A percentile compares a stretch with the other conserved stretches of the same genome.
Conservation (phyloP, 805 yeast genomes). For the Yamadazyma kitorensis region DNA sequence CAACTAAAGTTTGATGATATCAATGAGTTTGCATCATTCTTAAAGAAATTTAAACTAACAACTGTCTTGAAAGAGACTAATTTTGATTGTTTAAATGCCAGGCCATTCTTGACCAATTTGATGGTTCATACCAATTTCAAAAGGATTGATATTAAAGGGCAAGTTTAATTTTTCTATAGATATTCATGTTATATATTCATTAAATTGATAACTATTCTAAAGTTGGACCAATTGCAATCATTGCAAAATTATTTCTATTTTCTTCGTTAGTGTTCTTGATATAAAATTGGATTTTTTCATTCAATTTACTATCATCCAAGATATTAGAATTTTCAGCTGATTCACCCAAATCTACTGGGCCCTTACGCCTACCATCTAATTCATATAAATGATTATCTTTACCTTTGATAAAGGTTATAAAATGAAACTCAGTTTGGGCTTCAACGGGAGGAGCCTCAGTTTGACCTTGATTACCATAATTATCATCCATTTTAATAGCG, state of each 20-base stretch:
- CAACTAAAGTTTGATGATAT: constrained; percentile 40
- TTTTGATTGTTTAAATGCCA: constrained; percentile 31
- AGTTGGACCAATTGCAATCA: constrained; percentile 73
- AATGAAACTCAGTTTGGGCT: constrained; percentile 60
- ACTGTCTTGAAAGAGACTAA: constrained; percentile 18
- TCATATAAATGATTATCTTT: constrained; percentile 65
- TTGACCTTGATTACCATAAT: constrained; percentile 54
- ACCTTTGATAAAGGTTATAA: constrained; percentile 65
- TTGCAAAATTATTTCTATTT: constrained; percentile 63
- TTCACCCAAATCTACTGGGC: constrained; percentile 65
- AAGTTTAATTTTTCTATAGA: constrained; percentile 38
- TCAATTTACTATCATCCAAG: constrained; percentile 49
- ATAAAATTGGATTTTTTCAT: constrained; percentile 60
- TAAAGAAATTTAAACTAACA: constrained; percentile 37
- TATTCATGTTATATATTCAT: background rate
- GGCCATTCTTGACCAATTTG: constrained; percentile 36
- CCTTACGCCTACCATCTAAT: constrained; percentile 82
- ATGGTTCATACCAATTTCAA: constrained; percentile 37
- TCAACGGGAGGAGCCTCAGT: constrained; percentile 65
- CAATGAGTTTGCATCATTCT: constrained; percentile 40
- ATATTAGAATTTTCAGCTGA: constrained; percentile 42
- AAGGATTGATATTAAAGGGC: constrained; percentile 89
- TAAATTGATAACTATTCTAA: constrained; percentile 34
- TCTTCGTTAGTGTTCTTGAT: constrained; percentile 59
- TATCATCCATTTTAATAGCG: constrained; percentile 38